phyloP scores from a whole-genome alignment of 805 yeast genomes.

The Dipodascus albidus region DNA sequence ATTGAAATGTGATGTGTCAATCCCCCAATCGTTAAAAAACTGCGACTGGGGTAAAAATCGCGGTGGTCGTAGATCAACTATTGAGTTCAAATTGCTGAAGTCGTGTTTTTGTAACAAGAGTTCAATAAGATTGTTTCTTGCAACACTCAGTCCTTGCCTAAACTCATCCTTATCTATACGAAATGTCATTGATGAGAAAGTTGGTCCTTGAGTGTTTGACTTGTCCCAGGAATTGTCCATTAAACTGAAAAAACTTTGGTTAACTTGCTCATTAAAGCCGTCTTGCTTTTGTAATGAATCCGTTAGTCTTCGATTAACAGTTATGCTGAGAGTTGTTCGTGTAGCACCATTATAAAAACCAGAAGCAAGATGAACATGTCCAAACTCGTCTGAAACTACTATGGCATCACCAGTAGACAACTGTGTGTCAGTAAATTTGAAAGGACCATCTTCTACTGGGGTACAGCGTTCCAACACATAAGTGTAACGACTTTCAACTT shows the following conservation, averaged over 20 bases:
- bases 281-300: conserved; percentile 30
- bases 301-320: conserved; percentile 43
- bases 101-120: conserved; percentile 46
- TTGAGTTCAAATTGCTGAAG: not conserved
- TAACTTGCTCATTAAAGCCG: conserved; percentile 32
- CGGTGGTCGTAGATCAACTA: conserved; percentile 29
- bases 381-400: conserved; percentile 66
- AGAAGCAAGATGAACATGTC: conserved; percentile 61
- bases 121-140: conserved; percentile 65
- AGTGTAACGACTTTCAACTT: conserved; percentile 9
- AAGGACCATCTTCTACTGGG: conserved; percentile 2
- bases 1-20: conserved; percentile 35
- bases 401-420: conserved; percentile 50
- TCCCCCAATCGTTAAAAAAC: conserved; percentile 5
- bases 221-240: conserved; percentile 14
- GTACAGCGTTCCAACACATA: conserved; percentile 9
- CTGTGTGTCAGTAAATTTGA: conserved; percentile 32
- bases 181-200: conserved; percentile 25
- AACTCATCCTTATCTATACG: conserved; percentile 75
- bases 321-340: conserved; percentile 33
- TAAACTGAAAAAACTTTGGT: conserved; percentile 44
- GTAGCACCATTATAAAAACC: conserved; percentile 44
- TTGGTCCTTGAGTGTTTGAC: conserved; percentile 12
- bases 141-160: conserved; percentile 61
- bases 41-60: conserved; percentile 20